Conservation (phyloP, 2,329 filamentous ascomycete species). For the Clonostachys chloroleuca region DNA sequence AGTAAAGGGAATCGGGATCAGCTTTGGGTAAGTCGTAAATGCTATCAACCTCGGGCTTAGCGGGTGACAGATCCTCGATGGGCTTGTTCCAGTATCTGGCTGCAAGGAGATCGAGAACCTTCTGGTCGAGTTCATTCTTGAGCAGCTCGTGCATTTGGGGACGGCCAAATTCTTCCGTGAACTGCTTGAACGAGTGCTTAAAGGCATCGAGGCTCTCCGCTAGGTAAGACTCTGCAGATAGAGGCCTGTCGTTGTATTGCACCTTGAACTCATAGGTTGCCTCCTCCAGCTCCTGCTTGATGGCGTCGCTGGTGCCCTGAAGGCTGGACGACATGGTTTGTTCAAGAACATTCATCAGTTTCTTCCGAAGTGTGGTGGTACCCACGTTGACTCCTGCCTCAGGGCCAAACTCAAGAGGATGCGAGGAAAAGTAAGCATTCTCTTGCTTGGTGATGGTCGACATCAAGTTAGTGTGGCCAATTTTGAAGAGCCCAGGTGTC, state of each 20-base stretch:
- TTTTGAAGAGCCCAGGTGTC: conserved; percentile 72
- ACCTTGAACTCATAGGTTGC: conserved; percentile 99
- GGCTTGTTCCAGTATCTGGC: conserved; percentile 98
- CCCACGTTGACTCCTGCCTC: conserved; percentile 73
- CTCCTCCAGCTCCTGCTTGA: conserved; percentile 92
- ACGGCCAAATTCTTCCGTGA: conserved; percentile 84
- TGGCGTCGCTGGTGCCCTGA: conserved; percentile 84
- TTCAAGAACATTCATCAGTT: conserved; percentile 94
- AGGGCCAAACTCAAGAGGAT: conserved; percentile 75
- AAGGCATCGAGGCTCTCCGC: conserved; percentile 93
- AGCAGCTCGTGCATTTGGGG: conserved; percentile 84
- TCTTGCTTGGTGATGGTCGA: conserved; percentile 85
- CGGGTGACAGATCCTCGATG: conserved; percentile 71
- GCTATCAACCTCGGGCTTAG: conserved; percentile 64
- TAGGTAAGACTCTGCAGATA: conserved; percentile 94
- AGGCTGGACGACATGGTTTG: conserved; percentile 95
- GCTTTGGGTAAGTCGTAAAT: conserved; percentile 79
- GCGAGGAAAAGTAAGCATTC: conserved; percentile 77
- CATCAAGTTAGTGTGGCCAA: conserved; percentile 74
- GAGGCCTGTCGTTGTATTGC: conserved; percentile 93
- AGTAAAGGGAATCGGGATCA: conserved; percentile 80
- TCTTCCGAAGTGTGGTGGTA: conserved; percentile 83
- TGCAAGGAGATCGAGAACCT: conserved; percentile 87
- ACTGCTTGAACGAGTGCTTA: conserved; percentile 96
- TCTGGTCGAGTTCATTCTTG: conserved; percentile 90